phyloP scores from a whole-genome alignment of 768 basidiomycete genomes.

The Glaciozyma antarctica region DNA sequence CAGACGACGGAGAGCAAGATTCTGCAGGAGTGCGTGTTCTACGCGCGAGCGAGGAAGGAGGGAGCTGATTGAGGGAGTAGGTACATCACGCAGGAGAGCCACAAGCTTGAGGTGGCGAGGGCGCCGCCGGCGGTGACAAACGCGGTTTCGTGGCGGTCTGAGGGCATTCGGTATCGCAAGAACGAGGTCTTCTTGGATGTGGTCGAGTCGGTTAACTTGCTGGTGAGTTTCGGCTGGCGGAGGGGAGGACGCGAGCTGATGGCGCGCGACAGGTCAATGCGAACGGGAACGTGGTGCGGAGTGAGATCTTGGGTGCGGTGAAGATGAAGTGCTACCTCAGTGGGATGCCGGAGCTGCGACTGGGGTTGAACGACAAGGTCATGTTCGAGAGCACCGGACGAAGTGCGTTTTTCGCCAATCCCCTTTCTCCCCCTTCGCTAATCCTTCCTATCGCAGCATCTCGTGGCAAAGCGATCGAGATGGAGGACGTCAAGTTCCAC shows the following conservation, averaged over 20 bases:
- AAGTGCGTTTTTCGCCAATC: conserved; percentile 48
- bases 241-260: not conserved
- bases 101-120: conserved; percentile 86
- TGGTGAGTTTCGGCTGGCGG: conserved; percentile 49
- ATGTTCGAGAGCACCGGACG: conserved; percentile 98
- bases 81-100: conserved; percentile 96
- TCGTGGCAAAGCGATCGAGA: conserved; percentile 94
- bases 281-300: conserved; percentile 90
- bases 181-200: conserved; percentile 99
- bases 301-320: conserved; percentile 93
- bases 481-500: conserved; percentile 99
- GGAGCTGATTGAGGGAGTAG: conserved; percentile 41
- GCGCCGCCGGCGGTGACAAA: conserved; percentile 97
- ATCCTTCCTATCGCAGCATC: conserved; percentile 48
- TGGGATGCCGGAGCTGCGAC: conserved; percentile 95
- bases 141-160: conserved; percentile 95
- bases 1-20: conserved; percentile 99
- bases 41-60: too few relatives aligned
- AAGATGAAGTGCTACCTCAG: conserved; percentile 99
- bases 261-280: conserved; percentile 68
- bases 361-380: conserved; percentile 97
- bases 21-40: conserved; percentile 66
- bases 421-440: not conserved
- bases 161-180: conserved; percentile 93
- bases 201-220: conserved; percentile 90